phyloP scores from a whole-genome alignment of 495 filamentous ascomycete species.

The Paragyromitra xinjiangensis region DNA sequence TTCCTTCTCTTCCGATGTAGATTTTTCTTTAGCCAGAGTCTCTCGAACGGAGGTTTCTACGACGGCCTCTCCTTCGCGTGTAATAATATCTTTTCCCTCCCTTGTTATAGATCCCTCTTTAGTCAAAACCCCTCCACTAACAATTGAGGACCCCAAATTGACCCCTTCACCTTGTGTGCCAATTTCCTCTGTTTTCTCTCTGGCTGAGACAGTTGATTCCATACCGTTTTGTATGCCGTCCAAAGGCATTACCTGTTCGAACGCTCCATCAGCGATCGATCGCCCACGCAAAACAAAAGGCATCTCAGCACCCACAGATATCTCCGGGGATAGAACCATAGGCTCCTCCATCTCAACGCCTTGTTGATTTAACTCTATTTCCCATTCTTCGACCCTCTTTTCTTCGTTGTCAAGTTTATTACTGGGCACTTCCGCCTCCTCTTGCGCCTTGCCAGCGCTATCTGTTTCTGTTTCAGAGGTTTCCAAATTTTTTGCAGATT shows the following conservation, averaged over 20 bases:
- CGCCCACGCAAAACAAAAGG: neutral
- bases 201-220: no score
- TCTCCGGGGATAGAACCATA: neutral
- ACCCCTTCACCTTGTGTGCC: slow-evolving; percentile 2
- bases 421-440: neutral
- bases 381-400: neutral
- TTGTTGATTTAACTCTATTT: neutral
- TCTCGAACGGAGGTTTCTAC: neutral
- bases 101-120: slow-evolving; percentile 2
- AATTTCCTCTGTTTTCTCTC: slow-evolving; percentile 1
- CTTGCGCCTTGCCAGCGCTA: neutral
- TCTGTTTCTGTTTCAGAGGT: neutral
- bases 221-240: neutral
- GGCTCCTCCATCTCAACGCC: neutral
- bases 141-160: neutral
- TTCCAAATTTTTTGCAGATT: neutral
- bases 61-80: neutral
- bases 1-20: neutral
- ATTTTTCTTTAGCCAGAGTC: neutral
- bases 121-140: neutral
- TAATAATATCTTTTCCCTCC: neutral
- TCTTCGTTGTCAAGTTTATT: neutral
- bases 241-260: neutral
- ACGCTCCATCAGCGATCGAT: neutral
- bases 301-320: neutral